Evolutionary conservation across 352 stramenopile genomes (phyloP).

Genomic region (Saprolegnia diclina): DNA sequence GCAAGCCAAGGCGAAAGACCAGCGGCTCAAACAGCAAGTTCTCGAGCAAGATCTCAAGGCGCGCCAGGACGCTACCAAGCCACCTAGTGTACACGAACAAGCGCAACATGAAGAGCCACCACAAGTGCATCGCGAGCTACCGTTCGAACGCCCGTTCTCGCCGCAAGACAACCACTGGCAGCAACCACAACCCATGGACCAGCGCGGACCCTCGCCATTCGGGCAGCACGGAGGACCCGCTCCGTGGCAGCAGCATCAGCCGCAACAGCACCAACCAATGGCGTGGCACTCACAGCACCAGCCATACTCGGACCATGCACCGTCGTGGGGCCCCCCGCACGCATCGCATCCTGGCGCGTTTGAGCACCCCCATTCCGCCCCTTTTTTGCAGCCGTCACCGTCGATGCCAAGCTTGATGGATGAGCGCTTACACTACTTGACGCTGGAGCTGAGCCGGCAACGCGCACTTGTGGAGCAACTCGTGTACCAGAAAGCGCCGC

Average conservation of each 20-base stretch:
- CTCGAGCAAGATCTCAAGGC: slow-evolving; percentile 16
- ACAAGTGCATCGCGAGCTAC: background rate
- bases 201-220: background rate
- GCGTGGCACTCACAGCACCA: background rate
- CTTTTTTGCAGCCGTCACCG: background rate
- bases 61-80: background rate
- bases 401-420: slow-evolving; percentile 12
- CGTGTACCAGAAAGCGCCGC: slow-evolving; percentile 6
- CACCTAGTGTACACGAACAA: background rate
- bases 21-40: slow-evolving; percentile 2
- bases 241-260: background rate
- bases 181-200: slow-evolving; percentile 1
- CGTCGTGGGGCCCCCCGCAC: background rate
- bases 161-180: background rate
- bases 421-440: slow-evolving; percentile 16
- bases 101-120: background rate
- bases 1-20: slow-evolving; percentile 14
- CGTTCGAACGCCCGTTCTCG: no score
- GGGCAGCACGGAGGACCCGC: background rate
- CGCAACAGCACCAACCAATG: background rate
- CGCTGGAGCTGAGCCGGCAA: slow-evolving; percentile 14
- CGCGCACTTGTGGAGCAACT: slow-evolving; percentile 22
- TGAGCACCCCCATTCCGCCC: background rate
- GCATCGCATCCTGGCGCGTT: background rate
- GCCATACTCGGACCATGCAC: background rate